These are phyloP conservation scores for Oryza meridionalis DNA, from an alignment of 176 grass and related monocot genomes.

Conservation along the genomic window DNA sequence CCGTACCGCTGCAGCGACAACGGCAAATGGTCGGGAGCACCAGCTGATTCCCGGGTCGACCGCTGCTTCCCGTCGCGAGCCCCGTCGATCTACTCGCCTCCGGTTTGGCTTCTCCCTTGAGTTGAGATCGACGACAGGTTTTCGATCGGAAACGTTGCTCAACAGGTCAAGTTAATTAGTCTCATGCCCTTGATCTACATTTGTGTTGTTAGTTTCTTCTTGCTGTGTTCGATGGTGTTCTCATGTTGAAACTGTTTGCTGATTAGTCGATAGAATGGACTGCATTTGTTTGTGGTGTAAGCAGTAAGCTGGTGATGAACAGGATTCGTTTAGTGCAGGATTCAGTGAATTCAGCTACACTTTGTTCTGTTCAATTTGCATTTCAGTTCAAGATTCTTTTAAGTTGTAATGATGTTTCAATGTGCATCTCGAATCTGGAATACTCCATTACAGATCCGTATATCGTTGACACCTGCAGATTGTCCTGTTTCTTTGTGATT, in stretches of 20 bases:
- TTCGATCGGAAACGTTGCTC: neutral
- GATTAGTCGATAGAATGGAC: too few species aligned
- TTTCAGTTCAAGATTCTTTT: neutral
- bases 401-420: too few species aligned
- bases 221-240: neutral
- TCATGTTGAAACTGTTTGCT: neutral
- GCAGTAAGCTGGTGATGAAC: neutral
- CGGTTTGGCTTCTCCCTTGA: neutral
- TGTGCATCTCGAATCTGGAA: neutral
- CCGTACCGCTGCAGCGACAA: conserved; percentile 6
- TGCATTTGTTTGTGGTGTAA: neutral
- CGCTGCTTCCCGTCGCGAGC: neutral
- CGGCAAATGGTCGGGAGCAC: neutral
- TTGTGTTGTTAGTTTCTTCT: neutral
- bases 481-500: neutral
- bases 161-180: neutral
- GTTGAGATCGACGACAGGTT: neutral
- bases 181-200: neutral
- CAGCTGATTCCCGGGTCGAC: neutral
- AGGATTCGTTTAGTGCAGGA: neutral
- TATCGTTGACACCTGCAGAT: neutral
- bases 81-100: neutral
- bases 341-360: neutral
- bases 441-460: neutral
- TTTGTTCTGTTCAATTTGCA: neutral